Evolutionary conservation across 1,284 basidiomycete genomes (phyloP).

Genomic region (Trichosporon sp.): DNA sequence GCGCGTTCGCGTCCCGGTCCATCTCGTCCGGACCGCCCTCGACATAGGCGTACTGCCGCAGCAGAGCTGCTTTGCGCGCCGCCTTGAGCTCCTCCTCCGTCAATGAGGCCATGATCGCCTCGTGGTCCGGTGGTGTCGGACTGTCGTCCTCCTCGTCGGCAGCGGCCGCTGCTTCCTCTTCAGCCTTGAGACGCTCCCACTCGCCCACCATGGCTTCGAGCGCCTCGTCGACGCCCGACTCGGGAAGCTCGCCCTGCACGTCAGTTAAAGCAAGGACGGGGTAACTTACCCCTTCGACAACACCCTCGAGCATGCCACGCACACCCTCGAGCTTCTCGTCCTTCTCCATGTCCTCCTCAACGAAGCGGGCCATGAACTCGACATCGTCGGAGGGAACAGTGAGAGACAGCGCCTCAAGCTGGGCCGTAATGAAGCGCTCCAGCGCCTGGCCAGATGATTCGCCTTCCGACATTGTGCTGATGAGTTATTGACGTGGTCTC

Average conservation of each 20-base stretch:
- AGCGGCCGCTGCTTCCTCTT: slow-evolving; percentile 31
- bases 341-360: slow-evolving; percentile 55
- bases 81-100: slow-evolving; percentile 51
- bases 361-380: slow-evolving; percentile 55
- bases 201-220: slow-evolving; percentile 46
- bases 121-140: slow-evolving; percentile 28
- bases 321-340: slow-evolving; percentile 57
- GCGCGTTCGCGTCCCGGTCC: slow-evolving; percentile 31
- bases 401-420: slow-evolving; percentile 43
- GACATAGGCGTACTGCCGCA: slow-evolving; percentile 56
- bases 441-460: slow-evolving; percentile 39
- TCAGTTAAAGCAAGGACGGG: neutral
- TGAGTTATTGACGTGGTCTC: neutral
- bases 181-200: slow-evolving; percentile 38
- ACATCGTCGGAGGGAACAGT: slow-evolving; percentile 51
- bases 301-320: slow-evolving; percentile 54
- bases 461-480: slow-evolving; percentile 16
- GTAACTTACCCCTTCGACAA: slow-evolving; percentile 40
- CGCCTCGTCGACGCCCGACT: slow-evolving; percentile 39
- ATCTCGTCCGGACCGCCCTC: slow-evolving; percentile 43
- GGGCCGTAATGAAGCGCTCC: slow-evolving; percentile 46
- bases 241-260: slow-evolving; percentile 38
- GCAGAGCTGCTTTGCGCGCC: slow-evolving; percentile 45
- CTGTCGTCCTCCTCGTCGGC: slow-evolving; percentile 12
- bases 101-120: slow-evolving; percentile 42